Conservation (phyloP, 306 rosid species). For the Citrullus amarus region DNA sequence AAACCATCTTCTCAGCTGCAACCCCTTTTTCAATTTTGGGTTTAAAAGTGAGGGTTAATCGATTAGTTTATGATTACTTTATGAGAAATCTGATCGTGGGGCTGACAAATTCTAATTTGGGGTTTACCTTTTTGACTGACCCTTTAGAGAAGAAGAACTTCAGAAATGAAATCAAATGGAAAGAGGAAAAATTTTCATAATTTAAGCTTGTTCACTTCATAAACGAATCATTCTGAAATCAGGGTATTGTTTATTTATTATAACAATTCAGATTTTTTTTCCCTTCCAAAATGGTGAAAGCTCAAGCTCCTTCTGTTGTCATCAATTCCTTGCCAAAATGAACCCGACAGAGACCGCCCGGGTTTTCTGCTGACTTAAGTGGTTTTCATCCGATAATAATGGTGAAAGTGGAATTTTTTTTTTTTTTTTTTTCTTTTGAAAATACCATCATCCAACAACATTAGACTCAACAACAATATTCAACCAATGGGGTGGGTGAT, state of each 20-base stretch:
- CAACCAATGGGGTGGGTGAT: too few relatives aligned
- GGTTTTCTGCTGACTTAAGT: neutral
- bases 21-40: neutral
- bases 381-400: neutral
- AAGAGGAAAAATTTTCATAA: neutral
- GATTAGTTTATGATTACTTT: neutral
- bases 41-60: neutral
- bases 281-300: neutral
- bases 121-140: neutral
- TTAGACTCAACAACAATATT: too few relatives aligned
- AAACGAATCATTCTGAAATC: neutral
- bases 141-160: neutral
- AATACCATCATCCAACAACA: too few relatives aligned
- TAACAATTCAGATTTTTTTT: neutral
- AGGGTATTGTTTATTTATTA: neutral
- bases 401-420: too few relatives aligned
- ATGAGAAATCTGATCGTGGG: neutral
- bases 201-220: neutral
- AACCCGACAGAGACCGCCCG: neutral
- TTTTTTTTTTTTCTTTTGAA: too few relatives aligned
- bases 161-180: neutral
- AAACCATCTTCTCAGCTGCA: conserved; percentile 5
- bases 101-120: neutral
- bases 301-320: neutral
- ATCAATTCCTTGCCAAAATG: neutral